Evolutionary conservation across 2,329 filamentous ascomycete genomes (phyloP).

Genomic region (Cladophialophora psammophila): DNA sequence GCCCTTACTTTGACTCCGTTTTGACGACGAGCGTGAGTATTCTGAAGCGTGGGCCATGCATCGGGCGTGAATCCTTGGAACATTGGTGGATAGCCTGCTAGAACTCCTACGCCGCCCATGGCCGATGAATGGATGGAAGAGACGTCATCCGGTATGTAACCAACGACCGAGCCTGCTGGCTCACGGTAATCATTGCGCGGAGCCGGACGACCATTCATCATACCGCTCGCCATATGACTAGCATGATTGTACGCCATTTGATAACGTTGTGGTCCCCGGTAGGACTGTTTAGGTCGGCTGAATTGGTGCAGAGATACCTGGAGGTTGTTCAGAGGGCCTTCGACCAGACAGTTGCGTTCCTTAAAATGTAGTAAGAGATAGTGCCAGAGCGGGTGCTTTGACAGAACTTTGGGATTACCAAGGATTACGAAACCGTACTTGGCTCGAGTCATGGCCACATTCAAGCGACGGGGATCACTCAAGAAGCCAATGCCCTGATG

Average conservation of each 20-base stretch:
- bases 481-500: slow-evolving; percentile 99
- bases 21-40: slow-evolving; percentile 64
- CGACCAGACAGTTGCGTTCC: slow-evolving; percentile 92
- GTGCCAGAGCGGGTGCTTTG: slow-evolving; percentile 98
- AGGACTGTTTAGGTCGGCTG: slow-evolving; percentile 88
- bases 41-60: slow-evolving; percentile 83
- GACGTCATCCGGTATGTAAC: slow-evolving; percentile 96
- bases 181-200: slow-evolving; percentile 66
- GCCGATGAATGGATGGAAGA: slow-evolving; percentile 94
- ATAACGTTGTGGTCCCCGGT: slow-evolving; percentile 86
- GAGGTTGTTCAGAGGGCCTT: slow-evolving; percentile 93
- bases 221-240: slow-evolving; percentile 64
- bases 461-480: slow-evolving; percentile 95
- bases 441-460: slow-evolving; percentile 94
- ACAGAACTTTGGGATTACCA: slow-evolving; percentile 95
- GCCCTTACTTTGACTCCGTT: slow-evolving; percentile 72
- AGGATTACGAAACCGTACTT: slow-evolving; percentile 97
- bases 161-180: slow-evolving; percentile 80
- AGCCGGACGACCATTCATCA: slow-evolving; percentile 58
- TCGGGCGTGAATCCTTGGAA: slow-evolving; percentile 91
- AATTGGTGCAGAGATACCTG: slow-evolving; percentile 95
- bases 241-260: slow-evolving; percentile 78
- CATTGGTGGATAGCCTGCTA: slow-evolving; percentile 88
- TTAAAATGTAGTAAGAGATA: slow-evolving; percentile 95
- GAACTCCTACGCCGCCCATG: slow-evolving; percentile 81